Base-by-base conservation (phyloP, 2,329 filamentous ascomycete species). In the Arthrobotrys entomopaga region DNA sequence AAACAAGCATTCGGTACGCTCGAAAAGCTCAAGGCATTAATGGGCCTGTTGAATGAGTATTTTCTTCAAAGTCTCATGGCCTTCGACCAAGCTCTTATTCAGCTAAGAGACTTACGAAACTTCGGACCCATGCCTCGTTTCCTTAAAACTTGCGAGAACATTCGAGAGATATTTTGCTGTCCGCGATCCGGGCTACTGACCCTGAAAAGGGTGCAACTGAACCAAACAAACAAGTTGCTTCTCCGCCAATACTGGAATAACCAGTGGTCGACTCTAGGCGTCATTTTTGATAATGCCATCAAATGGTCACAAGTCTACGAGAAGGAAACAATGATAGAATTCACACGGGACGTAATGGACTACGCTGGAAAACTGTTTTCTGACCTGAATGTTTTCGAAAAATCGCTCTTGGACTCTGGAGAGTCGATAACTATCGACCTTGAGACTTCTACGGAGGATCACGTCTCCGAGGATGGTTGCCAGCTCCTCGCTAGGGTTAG, bases 261-360 rank as follows among this genome's bases (percentile, higher is more conserved):
- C 66, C 87, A 93, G 77, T 99, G 96, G 96, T 86, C 87, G 66
- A 89, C 89, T 52, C 85, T 98, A 49, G 90, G 89, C 48, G 89
- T 90, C 65, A 91, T 94, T 15, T 97, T 97, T 79, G 85, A 88
- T 48, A 88, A 90, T 73, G 96, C 93, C 2, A 93, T 97, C 80
- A 83, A 84, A 10, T 99, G 95, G 95, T 92, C 92, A 76, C 84
- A 87, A 13, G 86, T 86, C 2, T 88, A 91, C 70, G 89, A 94
- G 58, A 95, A 92, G 80, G 82, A 84, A 19, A 84, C 87, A 63
- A 93, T 99, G 91, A 90, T 93, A 78, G 89, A 97, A 67, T 97
- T 98, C 79, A 97, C 93, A 80, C 89, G 95, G 77, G 92, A 97
- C 80, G 91, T 91, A 13, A 99, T 99, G 87, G 92, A 98, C 78